A percentile compares a stretch with the other conserved stretches of the same genome.
Conservation (phyloP, 352 stramenopile species). For the Pythium dissotocum region DNA sequence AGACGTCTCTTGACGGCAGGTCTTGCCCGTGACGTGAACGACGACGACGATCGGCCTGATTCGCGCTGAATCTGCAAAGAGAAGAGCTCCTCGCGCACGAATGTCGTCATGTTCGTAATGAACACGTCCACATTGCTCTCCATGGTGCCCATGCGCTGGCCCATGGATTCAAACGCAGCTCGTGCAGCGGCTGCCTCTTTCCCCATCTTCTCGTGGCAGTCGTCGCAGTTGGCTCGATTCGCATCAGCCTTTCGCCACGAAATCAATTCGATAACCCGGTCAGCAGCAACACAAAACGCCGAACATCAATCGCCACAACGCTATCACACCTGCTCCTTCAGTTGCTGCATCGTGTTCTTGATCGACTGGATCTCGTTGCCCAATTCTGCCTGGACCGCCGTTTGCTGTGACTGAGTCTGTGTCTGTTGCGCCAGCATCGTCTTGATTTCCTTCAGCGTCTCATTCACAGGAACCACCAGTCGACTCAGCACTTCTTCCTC, state of each 20-base stretch:
- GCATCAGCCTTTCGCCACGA: slow-evolving; percentile 18
- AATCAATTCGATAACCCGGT: not conserved
- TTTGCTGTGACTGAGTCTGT: not conserved
- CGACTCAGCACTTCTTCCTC: slow-evolving; percentile 12
- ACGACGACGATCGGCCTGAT: not conserved
- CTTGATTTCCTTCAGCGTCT: slow-evolving; percentile 14
- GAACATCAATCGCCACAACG: not conserved
- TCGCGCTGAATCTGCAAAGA: slow-evolving; percentile 16
- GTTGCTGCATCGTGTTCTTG: slow-evolving; percentile 4
- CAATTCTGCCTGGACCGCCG: not conserved
- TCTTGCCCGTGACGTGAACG: not conserved
- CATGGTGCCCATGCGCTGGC: slow-evolving; percentile 27
- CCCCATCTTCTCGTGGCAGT: slow-evolving; percentile 29
- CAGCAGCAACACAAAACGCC: not conserved
- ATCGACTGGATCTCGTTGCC: slow-evolving; percentile 8
- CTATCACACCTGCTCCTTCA: slow-evolving; percentile 7
- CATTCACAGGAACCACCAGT: slow-evolving; percentile 8
- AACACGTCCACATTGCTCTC: slow-evolving; percentile 34
- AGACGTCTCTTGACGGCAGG: not conserved
- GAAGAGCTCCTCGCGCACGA: slow-evolving; percentile 30
- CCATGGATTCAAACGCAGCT: slow-evolving; percentile 25
- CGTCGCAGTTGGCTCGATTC: slow-evolving; percentile 16
- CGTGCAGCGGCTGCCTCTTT: slow-evolving; percentile 19
- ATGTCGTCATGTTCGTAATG: slow-evolving; percentile 27
- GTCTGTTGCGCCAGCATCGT: slow-evolving; percentile 8